Evolutionary conservation across 495 filamentous ascomycete species (phyloP), one percentile per base, ranked within the genome.

Genomic region (Penicillium simplicissimum): DNA sequence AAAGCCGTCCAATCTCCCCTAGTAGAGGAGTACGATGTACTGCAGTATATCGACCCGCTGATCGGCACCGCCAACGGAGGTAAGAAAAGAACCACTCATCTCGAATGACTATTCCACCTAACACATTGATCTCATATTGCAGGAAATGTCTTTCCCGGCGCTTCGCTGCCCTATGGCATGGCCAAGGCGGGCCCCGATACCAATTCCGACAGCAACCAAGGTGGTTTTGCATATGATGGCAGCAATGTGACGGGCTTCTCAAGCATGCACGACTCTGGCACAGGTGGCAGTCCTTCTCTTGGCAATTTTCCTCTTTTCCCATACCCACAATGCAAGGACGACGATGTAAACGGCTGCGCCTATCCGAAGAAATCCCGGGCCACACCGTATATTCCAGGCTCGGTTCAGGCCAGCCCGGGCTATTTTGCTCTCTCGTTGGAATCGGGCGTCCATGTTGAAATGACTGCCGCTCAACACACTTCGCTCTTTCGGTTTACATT

Each of bases 141-240:
- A 81, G 79, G 79, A 43, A 78, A 92, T 82, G 88, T 93, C 31
- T 93, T 93, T 58, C 75, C 90, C 0, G 90, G 90, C 17, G 89
- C 90, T 5, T 86, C 89, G 1, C 67, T 92, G 42, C 90, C 90
- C 0, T 92, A 89, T 67, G 79, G 79, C 65, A 90, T 93, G 84
- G 88, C 88, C 59, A 93, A 93, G 72, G 88, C 90, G 37, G 88
- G 90, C 8, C 85, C 90, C 33, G 90, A 93, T 71, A 88, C 86
- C 17, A 82, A 85, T 60, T 85, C 82, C 33, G 79, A 77, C 43
- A 75, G 61, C 54, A 90, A 88, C 61, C 89, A 92, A 67, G 89
- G 90, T 17, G 90, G 90, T 5, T 93, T 92, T 66, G 82, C 88
- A 3, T 79, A 85, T 11, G 89, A 92, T 62, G 84, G 82, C 21